A percentile compares a stretch with the other conserved stretches of the same genome.
Evolutionary conservation across 805 yeast species (phyloP).

Genomic region (Candida ponderosae): DNA sequence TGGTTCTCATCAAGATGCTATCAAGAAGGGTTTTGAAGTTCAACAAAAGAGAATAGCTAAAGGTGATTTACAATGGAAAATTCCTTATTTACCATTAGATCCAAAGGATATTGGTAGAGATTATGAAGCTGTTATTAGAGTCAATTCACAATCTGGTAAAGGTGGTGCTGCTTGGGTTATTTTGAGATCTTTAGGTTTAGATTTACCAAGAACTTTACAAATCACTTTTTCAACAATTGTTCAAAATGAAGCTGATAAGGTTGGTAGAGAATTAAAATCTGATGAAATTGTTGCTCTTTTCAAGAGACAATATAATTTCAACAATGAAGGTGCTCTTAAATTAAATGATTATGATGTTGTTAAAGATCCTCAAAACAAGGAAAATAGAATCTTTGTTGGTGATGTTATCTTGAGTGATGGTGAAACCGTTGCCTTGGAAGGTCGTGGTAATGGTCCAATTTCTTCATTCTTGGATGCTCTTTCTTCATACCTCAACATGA

Average conservation of each 20-base stretch:
- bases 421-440: constrained; percentile 29
- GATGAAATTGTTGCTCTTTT: constrained; percentile 56
- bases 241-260: constrained; percentile 53
- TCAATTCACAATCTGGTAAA: constrained; percentile 81
- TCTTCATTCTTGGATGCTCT: constrained; percentile 66
- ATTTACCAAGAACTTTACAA: constrained; percentile 66
- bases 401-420: constrained; percentile 29
- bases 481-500: constrained; percentile 39
- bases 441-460: constrained; percentile 74
- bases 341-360: constrained; percentile 34
- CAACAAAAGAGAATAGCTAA: constrained; percentile 42
- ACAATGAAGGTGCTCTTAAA: constrained; percentile 26
- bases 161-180: constrained; percentile 86
- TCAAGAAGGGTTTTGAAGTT: constrained; percentile 54
- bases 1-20: constrained; percentile 69
- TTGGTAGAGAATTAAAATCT: constrained; percentile 63
- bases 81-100: constrained; percentile 75
- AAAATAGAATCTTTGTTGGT: constrained; percentile 35
- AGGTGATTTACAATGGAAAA: constrained; percentile 51
- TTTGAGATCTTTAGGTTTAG: constrained; percentile 62
- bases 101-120: constrained; percentile 77
- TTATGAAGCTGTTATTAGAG: constrained; percentile 77
- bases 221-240: constrained; percentile 59
- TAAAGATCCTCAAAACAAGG: constrained; percentile 25
- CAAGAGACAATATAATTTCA: constrained; percentile 46